These are phyloP conservation scores for Adansonia digitata DNA, from an alignment of 345 rosid species.

Conservation along the genomic window DNA sequence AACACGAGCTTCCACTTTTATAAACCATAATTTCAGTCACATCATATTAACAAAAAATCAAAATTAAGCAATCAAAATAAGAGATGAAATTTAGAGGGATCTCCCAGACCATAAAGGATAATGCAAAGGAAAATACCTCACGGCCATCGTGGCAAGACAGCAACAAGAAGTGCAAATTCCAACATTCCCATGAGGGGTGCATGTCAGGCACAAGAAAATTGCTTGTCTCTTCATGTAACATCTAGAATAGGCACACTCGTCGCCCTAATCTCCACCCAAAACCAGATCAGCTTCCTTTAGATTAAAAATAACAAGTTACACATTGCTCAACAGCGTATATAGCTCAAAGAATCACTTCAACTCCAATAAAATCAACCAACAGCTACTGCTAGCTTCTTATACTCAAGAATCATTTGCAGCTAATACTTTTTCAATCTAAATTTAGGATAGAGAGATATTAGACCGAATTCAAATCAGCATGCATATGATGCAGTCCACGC, in stretches of 20 bases:
- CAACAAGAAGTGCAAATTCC: constrained; percentile 96
- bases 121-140: constrained; percentile 46
- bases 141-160: constrained; percentile 94
- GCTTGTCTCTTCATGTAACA: constrained; percentile 95
- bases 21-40: not conserved
- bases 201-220: constrained; percentile 88
- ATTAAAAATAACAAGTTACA: constrained; percentile 1
- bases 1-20: not conserved
- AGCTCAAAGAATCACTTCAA: constrained; percentile 28
- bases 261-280: constrained; percentile 96
- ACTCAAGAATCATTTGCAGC: not conserved
- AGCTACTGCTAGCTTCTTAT: not conserved
- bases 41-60: not conserved
- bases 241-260: constrained; percentile 77
- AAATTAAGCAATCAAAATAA: not conserved
- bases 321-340: not conserved
- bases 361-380: constrained; percentile 2
- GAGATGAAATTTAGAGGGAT: not conserved
- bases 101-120: not conserved
- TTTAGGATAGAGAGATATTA: not conserved
- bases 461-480: not conserved
- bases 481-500: not conserved
- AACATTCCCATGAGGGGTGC: constrained; percentile 82
- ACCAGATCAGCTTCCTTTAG: constrained; percentile 86
- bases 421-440: not conserved